These are phyloP conservation scores for rapeseed (Brassica napus) DNA, from an alignment of 345 rosid genomes.

Conservation along the genomic window DNA sequence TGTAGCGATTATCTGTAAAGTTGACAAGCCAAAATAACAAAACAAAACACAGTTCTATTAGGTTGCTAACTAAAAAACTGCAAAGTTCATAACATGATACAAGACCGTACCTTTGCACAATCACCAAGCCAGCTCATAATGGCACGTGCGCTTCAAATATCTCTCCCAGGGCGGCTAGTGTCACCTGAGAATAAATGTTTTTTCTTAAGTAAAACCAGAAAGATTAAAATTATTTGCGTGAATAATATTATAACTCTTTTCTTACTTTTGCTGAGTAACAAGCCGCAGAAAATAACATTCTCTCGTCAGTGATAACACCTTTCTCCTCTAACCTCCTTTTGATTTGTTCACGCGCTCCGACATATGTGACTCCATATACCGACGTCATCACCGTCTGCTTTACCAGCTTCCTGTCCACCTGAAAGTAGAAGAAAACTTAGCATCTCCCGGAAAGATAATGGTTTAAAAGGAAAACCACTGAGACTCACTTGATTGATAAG, in stretches of 20 bases:
- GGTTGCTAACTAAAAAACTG: neutral
- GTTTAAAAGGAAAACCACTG: neutral
- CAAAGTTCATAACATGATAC: neutral
- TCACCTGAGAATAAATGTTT: constrained; percentile 50
- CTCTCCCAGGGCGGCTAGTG: constrained; percentile 84
- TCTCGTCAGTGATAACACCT: constrained; percentile 80
- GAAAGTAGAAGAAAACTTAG: constrained; percentile 42
- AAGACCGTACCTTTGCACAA: constrained; percentile 73
- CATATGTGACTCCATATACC: constrained; percentile 96
- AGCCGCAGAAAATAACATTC: constrained; percentile 71
- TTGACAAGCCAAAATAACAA: neutral
- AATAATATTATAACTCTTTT: constrained; percentile 1
- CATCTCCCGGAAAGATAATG: neutral
- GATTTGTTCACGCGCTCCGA: constrained; percentile 97
- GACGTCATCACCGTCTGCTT: constrained; percentile 99
- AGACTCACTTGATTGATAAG: constrained; percentile 73
- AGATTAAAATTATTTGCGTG: neutral
- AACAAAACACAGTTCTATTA: neutral
- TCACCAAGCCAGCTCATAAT: constrained; percentile 97
- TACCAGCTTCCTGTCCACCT: constrained; percentile 95
- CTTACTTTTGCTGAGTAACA: constrained; percentile 95
- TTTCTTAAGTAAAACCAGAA: neutral
- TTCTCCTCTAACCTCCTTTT: constrained; percentile 87
- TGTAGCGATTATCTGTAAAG: constrained; percentile 69
- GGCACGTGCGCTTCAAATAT: constrained; percentile 93